These are phyloP conservation scores for Chalciporus pseudorubinellus DNA, from an alignment of 768 basidiomycete genomes.

Conservation along the genomic window DNA sequence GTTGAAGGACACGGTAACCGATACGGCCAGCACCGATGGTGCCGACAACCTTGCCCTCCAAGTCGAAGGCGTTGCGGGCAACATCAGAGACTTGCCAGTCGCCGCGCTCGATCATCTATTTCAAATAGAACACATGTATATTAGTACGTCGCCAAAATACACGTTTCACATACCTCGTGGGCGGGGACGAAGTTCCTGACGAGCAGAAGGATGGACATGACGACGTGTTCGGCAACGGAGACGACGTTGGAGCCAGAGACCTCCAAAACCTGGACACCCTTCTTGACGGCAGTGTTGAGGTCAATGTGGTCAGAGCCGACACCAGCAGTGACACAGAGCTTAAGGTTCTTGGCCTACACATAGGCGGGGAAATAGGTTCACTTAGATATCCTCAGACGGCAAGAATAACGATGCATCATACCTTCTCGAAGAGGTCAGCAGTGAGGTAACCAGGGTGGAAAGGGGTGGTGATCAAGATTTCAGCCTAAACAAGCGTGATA, in stretches of 20 bases:
- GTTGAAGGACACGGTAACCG: slow-evolving; percentile 83
- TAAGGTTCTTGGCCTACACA: slow-evolving; percentile 81
- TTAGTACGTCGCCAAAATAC: background rate
- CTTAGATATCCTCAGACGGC: background rate
- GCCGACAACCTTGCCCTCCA: slow-evolving; percentile 89
- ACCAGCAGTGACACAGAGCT: slow-evolving; percentile 86
- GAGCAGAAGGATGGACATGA: slow-evolving; percentile 87
- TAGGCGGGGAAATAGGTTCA: slow-evolving; percentile 1
- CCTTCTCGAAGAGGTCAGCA: slow-evolving; percentile 67
- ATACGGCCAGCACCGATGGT: slow-evolving; percentile 85
- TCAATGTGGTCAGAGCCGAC: slow-evolving; percentile 91
- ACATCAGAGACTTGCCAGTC: slow-evolving; percentile 86
- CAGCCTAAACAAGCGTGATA: slow-evolving; percentile 46
- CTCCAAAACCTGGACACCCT: slow-evolving; percentile 77
- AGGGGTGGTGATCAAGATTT: slow-evolving; percentile 79
- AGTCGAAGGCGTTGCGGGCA: slow-evolving; percentile 81
- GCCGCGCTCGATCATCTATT: slow-evolving; percentile 74
- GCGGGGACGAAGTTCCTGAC: slow-evolving; percentile 89
- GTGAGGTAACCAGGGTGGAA: slow-evolving; percentile 89
- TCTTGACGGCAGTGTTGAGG: slow-evolving; percentile 81
- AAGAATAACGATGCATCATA: slow-evolving; percentile 18
- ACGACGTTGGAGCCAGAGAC: slow-evolving; percentile 89
- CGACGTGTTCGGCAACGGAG: slow-evolving; percentile 87
- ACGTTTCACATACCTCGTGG: slow-evolving; percentile 57
- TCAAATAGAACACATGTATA: background rate